Percentiles rank a stretch among this genome's conserved stretches.
These are phyloP conservation scores for Plenodomus biglobosus DNA, from an alignment of 2,329 filamentous ascomycete genomes.

Conservation along the genomic window DNA sequence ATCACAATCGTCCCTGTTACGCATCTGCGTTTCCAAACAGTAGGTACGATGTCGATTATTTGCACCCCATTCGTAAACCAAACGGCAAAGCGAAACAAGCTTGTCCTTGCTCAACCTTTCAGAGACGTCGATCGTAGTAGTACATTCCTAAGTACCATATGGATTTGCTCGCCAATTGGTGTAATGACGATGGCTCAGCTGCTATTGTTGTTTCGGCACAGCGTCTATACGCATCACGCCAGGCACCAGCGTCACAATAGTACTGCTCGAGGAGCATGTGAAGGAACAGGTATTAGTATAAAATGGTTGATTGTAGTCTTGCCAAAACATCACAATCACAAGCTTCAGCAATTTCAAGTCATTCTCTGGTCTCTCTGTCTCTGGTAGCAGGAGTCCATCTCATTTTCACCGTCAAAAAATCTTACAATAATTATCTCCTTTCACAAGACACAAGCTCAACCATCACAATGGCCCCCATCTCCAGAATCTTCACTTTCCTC, in stretches of 20 bases:
- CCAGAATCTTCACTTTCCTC: constrained; percentile 29
- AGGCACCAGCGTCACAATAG: constrained; percentile 22
- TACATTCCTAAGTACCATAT: constrained; percentile 11
- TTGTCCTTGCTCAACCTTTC: constrained; percentile 8
- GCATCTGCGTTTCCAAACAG: constrained; percentile 20
- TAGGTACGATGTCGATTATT: constrained; percentile 11
- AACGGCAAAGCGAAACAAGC: constrained; percentile 19
- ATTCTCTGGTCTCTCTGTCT: neutral
- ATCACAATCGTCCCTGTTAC: constrained; percentile 4
- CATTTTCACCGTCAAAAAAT: no score
- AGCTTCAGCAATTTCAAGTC: neutral
- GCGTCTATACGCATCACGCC: constrained; percentile 13
- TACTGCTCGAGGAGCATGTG: constrained; percentile 7
- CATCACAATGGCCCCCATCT: constrained; percentile 28
- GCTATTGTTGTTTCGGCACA: constrained; percentile 24
- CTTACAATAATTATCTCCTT: no score
- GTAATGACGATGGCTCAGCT: constrained; percentile 13
- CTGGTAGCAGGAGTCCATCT: no score
- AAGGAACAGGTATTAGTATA: constrained; percentile 10
- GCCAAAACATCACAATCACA: neutral
- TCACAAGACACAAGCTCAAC: neutral
- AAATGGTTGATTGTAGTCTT: constrained; percentile 7
- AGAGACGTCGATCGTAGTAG: neutral
- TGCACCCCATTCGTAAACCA: constrained; percentile 24
- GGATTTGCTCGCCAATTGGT: constrained; percentile 14